Evolutionary conservation across 805 yeast genomes (phyloP), one percentile per base, ranked within the genome.

Genomic region (Torulaspora delbrueckii): DNA sequence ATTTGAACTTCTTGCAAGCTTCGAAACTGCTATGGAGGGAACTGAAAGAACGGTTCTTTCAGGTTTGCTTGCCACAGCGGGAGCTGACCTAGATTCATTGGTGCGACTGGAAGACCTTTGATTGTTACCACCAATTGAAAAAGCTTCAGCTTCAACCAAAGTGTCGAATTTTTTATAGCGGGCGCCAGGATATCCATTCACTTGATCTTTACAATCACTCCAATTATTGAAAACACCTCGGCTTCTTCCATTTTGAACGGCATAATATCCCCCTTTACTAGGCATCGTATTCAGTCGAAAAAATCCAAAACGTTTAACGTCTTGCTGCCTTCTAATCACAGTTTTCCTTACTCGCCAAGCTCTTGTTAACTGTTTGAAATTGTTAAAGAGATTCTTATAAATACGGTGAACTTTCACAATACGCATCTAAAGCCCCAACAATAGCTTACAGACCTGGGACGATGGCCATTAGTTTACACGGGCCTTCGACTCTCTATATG

Each of bases 221-320:
- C 96, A 88, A 14, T 63, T 62, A 6, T 45, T 53, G 62, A 67
- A 87, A 1, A 87, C 69, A 0, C 95, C 96, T 1, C 66, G 56
- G 2, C 49, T 45, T 13, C 79, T 66, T 1, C 88, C 87, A 4
- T 62, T 66, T 24, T 65, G 70, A 1, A 81, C 85, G 0, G 84
- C 86, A 52, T 81, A 81, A 51, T 52, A 75, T 5, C 60, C 46
- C 3, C 50, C 48, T 41, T 58, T 58, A 4, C 52, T 53, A 40
- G 56, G 58, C 55, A 51, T 48, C 8, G 14, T 34, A 25, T 4
- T 6, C 26, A 19, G 8, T 10, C 8, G 14, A n/a, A 23, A n/a
- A 7, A 3, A 13, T 19, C 8, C 19, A 9, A 19, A 14, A 12
- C 25, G 14, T 18, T 18, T 4, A 8, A 12, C 3, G 25, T 22